phyloP scores from a whole-genome alignment of 805 yeast genomes.

The Starmera amethionina region DNA sequence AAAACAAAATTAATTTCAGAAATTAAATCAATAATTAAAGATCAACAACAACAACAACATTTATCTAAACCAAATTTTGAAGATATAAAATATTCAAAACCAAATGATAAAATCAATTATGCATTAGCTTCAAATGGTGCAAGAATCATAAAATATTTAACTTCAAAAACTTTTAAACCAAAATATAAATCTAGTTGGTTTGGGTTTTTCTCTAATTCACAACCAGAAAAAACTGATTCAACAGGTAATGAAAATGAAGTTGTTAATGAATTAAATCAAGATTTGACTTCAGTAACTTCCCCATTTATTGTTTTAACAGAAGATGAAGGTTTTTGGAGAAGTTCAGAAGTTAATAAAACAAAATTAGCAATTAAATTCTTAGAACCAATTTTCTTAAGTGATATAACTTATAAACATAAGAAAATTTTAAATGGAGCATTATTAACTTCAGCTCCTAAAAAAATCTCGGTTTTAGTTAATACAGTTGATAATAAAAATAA shows the following conservation, averaged over 20 bases:
- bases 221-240: neutral
- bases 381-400: slow-evolving; percentile 28
- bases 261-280: neutral
- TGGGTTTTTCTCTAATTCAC: neutral
- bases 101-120: slow-evolving; percentile 21
- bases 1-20: slow-evolving; percentile 12
- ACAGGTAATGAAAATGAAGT: neutral
- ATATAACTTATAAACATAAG: slow-evolving; percentile 25
- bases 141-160: slow-evolving; percentile 24
- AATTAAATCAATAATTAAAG: slow-evolving; percentile 8
- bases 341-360: slow-evolving; percentile 3
- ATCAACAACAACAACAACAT: neutral
- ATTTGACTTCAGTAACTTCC: slow-evolving; percentile 3
- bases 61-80: neutral
- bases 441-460: slow-evolving; percentile 30
- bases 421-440: slow-evolving; percentile 26
- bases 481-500: slow-evolving; percentile 2
- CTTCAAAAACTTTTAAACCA: slow-evolving; percentile 22
- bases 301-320: slow-evolving; percentile 15
- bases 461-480: slow-evolving; percentile 22
- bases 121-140: slow-evolving; percentile 26
- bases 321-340: slow-evolving; percentile 17
- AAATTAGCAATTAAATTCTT: slow-evolving; percentile 26
- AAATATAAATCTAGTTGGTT: slow-evolving; percentile 3
- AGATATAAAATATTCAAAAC: slow-evolving; percentile 2